These are phyloP conservation scores for Fusarium duplospermum DNA, from an alignment of 2,329 filamentous ascomycete genomes.

Conservation along the genomic window DNA sequence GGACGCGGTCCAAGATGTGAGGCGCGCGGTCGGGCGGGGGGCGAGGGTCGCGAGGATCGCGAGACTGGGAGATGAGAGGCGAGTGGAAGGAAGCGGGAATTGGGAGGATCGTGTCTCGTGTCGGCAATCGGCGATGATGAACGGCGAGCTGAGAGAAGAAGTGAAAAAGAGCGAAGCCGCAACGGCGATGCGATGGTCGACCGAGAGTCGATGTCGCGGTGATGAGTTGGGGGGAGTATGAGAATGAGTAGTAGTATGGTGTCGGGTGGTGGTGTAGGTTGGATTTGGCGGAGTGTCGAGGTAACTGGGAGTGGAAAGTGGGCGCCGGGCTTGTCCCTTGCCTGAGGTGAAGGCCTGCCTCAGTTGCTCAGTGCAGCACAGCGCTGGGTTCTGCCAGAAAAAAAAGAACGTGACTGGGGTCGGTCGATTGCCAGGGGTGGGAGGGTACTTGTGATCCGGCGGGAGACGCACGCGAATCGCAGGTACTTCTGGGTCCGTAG, in stretches of 20 bases:
- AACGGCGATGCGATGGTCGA: constrained; percentile 38
- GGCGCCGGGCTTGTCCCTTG: constrained; percentile 38
- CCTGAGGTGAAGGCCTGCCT: constrained; percentile 34
- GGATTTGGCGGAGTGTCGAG: constrained; percentile 41
- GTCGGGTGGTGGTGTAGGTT: constrained; percentile 37
- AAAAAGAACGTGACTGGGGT: constrained; percentile 36
- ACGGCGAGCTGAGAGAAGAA: constrained; percentile 18
- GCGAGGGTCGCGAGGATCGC: constrained; percentile 41
- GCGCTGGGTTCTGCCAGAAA: constrained; percentile 26
- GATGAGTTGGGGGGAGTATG: constrained; percentile 31
- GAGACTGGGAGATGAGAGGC: constrained; percentile 39
- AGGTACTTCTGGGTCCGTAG: constrained; percentile 18
- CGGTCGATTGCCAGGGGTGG: constrained; percentile 33
- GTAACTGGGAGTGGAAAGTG: constrained; percentile 43
- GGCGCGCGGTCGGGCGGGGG: constrained; percentile 37
- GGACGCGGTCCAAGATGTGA: constrained; percentile 44
- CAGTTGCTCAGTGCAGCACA: constrained; percentile 1
- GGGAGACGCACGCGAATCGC: not conserved
- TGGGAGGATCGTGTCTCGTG: constrained; percentile 35
- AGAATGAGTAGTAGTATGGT: constrained; percentile 25
- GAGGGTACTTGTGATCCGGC: constrained; percentile 31
- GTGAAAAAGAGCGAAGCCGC: constrained; percentile 18
- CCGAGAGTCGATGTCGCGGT: constrained; percentile 37
- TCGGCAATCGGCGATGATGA: constrained; percentile 31
- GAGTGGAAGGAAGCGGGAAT: constrained; percentile 32